Conservation (phyloP, 495 filamentous ascomycete species). For the Cercophora scortea region DNA sequence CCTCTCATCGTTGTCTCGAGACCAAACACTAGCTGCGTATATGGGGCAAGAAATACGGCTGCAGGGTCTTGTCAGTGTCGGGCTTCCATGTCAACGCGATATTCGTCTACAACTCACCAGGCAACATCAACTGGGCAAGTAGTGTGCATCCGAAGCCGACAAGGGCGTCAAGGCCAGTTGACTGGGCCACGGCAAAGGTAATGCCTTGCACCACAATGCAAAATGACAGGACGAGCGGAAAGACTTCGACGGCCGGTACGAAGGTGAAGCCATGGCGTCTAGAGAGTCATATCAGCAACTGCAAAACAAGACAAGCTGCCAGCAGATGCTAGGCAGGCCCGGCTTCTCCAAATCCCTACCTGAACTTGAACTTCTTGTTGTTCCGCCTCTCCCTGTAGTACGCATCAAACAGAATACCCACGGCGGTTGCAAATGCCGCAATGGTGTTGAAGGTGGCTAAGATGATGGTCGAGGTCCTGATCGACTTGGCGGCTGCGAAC, state of each 20-base stretch:
- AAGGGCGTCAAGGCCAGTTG: conserved; percentile 31
- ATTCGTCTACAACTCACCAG: conserved; percentile 26
- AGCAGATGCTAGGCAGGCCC: background rate
- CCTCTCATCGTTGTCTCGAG: conserved; percentile 34
- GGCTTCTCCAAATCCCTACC: conserved; percentile 9
- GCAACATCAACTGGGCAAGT: conserved; percentile 38
- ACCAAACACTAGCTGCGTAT: conserved; percentile 38
- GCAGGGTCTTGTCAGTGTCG: conserved; percentile 9
- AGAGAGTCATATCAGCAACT: conserved; percentile 5
- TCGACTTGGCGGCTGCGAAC: conserved; percentile 37
- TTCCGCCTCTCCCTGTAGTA: conserved; percentile 31
- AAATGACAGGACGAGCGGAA: conserved; percentile 37
- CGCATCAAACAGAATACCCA: conserved; percentile 35
- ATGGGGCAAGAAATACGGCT: conserved; percentile 43
- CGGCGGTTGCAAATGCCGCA: conserved; percentile 36
- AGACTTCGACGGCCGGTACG: conserved; percentile 31
- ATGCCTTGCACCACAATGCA: conserved; percentile 39
- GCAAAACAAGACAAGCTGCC: background rate
- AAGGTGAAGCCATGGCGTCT: conserved; percentile 30
- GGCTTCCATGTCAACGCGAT: background rate
- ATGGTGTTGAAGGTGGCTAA: conserved; percentile 40
- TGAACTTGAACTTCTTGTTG: conserved; percentile 20
- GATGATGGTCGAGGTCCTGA: conserved; percentile 41
- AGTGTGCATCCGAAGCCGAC: conserved; percentile 31
- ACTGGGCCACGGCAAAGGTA: conserved; percentile 37